Evolutionary conservation across 2,329 filamentous ascomycete species (phyloP), one percentile per base, ranked within the genome.

Genomic region (Calonectria pteridis): DNA sequence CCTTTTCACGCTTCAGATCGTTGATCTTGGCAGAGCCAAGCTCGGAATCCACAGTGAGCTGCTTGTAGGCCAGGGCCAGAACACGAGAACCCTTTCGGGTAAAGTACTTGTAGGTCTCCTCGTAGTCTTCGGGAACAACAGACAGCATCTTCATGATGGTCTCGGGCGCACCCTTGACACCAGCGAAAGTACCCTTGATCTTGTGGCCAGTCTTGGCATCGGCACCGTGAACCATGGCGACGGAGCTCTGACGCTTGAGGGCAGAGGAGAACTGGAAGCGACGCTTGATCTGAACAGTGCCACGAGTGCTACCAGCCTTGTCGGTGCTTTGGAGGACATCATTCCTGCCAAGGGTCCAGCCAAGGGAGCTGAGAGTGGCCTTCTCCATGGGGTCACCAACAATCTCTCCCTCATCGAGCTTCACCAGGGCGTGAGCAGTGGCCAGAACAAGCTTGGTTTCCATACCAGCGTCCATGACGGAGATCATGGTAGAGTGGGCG

Each of bases 321-420:
- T 78, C 79, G 26, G 90, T 88, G 84, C 92, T 94, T 33, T 92
- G 92, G 20, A 99, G 90, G 37, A 91, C 93, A 81, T 99, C 96
- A 77, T 98, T 97, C 81, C 92, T 93, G 62, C 96, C 96, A n/a
- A 99, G 90, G 71, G 90, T 93, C 97, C 97, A 99, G 68, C 96
- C 96, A 14, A 99, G 92, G 70, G 96, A 95, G 63, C 90, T 88
- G 33, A 99, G 88, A 1, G 97, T 98, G 55, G 97, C 97, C 86
- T 98, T 98, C 83, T 99, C 97, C 97, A 99, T 99, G 2, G 97
- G 97, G 82, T 99, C 97, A 81, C 97, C 97, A 55, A 99, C 97
- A 78, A 98, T 94, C 16, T 99, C 97, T 26, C 97, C 97, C 83
- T 99, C 97, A 77, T 99, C 97, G 20, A 99, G 90, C 83, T 96